Percentiles rank a stretch among this genome's conserved stretches.
Evolutionary conservation across 345 rosid genomes (phyloP).

Genomic region (Nephelium lappaceum): DNA sequence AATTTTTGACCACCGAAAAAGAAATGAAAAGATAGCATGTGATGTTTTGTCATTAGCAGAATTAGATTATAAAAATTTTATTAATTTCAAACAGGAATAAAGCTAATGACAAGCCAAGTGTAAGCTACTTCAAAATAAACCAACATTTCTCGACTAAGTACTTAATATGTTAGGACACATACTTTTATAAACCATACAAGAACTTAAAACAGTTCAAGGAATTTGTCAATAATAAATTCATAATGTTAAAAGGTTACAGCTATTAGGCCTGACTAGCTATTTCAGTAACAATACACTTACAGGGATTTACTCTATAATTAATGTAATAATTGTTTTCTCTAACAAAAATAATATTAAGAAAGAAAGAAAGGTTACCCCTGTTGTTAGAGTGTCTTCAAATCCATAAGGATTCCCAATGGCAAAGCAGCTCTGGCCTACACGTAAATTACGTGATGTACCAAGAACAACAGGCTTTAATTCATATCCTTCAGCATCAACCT

Average conservation of each 20-base stretch:
- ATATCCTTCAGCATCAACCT: constrained; percentile 74
- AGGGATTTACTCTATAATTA: too few species aligned
- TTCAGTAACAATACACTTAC: not conserved
- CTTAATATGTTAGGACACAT: not conserved
- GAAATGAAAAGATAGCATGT: not conserved
- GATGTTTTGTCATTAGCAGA: not conserved
- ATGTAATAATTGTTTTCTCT: too few species aligned
- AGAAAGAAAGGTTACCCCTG: constrained; percentile 60
- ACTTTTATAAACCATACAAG: not conserved
- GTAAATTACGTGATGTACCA: constrained; percentile 72
- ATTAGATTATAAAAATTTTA: constrained; percentile 12
- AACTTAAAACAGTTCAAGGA: not conserved
- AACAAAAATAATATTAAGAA: not conserved
- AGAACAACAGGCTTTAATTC: constrained; percentile 69
- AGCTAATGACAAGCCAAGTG: not conserved
- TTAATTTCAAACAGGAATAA: not conserved
- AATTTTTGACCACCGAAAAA: not conserved
- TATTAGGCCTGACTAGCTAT: constrained; percentile 19
- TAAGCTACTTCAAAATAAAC: not conserved
- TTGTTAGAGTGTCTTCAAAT: constrained; percentile 89
- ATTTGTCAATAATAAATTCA: not conserved
- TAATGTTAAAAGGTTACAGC: constrained; percentile 52
- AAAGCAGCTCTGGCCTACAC: constrained; percentile 80
- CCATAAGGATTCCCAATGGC: constrained; percentile 94
- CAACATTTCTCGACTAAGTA: not conserved